phyloP scores from a whole-genome alignment of 306 rosid species.

The Astragalus glycyphyllos region DNA sequence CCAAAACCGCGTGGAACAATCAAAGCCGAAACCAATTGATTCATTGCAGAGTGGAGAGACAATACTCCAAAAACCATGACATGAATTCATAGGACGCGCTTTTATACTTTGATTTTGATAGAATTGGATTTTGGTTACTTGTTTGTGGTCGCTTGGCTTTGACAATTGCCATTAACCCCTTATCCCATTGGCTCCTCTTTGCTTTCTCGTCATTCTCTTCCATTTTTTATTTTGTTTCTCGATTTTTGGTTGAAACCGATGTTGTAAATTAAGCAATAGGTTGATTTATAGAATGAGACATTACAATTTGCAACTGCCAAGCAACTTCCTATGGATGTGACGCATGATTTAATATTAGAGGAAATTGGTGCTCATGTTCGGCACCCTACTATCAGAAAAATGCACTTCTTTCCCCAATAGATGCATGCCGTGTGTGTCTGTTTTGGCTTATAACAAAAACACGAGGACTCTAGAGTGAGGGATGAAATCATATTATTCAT shows the following conservation, averaged over 20 bases:
- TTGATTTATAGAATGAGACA: neutral
- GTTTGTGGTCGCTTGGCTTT: constrained; percentile 17
- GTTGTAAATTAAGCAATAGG: neutral
- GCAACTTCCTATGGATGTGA: constrained; percentile 26
- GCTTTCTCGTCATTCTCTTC: neutral
- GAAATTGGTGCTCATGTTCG: neutral
- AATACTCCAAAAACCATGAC: neutral
- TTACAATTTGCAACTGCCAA: neutral
- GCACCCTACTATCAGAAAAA: no score
- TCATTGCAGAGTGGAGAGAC: neutral
- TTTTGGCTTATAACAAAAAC: no score
- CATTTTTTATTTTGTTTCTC: neutral
- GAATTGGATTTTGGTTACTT: constrained; percentile 3
- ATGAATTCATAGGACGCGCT: neutral
- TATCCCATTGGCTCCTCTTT: neutral
- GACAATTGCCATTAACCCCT: constrained; percentile 13
- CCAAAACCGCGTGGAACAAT: constrained; percentile 42
- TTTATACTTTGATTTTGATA: neutral
- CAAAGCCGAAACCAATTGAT: neutral
- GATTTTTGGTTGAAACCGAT: neutral
- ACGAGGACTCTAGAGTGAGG: no score
- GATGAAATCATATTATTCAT: no score
- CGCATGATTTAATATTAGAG: neutral
- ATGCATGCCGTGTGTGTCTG: no score
- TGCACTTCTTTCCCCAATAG: no score